A percentile compares a stretch with the other conserved stretches of the same genome.
Conservation (phyloP, 768 basidiomycete genomes). For the Auricularia sp. region DNA sequence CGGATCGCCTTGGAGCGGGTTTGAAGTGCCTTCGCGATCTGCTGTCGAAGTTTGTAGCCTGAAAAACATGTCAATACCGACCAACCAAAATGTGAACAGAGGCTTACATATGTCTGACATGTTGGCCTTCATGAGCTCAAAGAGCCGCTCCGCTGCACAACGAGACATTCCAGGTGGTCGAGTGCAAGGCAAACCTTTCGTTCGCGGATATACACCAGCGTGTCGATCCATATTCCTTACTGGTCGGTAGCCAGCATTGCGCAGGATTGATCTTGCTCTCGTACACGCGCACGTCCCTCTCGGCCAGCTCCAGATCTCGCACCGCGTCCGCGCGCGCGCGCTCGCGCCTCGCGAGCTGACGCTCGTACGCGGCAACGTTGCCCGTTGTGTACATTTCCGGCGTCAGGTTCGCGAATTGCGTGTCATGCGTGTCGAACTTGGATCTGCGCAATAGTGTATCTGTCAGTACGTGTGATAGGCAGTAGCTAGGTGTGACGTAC, state of each 20-base stretch:
- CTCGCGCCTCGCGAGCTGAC: too few relatives aligned
- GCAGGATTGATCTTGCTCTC: not conserved
- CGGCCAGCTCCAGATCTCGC: not conserved
- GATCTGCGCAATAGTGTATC: not conserved
- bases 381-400: too few relatives aligned
- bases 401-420: too few relatives aligned
- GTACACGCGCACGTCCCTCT: not conserved
- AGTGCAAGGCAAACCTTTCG: conserved; percentile 16
- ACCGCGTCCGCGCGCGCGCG: too few relatives aligned
- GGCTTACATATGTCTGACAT: conserved; percentile 16
- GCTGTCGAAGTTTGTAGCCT: conserved; percentile 27
- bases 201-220: not conserved
- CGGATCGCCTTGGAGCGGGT: conserved; percentile 22
- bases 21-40: conserved; percentile 27
- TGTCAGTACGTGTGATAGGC: not conserved
- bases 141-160: conserved; percentile 20
- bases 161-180: conserved; percentile 22
- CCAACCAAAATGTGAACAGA: not conserved
- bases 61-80: not conserved
- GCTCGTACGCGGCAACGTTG: too few relatives aligned
- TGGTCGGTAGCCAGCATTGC: not conserved
- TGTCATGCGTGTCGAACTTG: too few relatives aligned
- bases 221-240: not conserved
- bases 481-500: not conserved
- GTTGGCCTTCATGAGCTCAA: conserved; percentile 23